A percentile compares a stretch with the other conserved stretches of the same genome.
Conservation (phyloP, 176 grass and related monocot genomes). For the Tillandsia leiboldiana region DNA sequence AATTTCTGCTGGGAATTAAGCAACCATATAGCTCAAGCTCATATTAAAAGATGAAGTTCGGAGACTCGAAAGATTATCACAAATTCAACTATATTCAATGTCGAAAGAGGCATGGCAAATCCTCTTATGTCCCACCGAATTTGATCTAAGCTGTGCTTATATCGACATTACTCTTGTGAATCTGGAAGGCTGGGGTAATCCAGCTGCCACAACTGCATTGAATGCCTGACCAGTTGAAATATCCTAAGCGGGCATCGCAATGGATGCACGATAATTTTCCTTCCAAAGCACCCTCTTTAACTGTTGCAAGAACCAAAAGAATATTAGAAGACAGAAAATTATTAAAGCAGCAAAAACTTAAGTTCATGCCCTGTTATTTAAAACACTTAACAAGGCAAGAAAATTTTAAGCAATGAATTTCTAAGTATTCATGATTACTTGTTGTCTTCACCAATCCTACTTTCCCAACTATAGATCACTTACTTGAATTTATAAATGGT, state of each 20-base stretch:
- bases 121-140: not conserved
- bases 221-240: constrained; percentile 89
- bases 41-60: not conserved
- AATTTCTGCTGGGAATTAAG: not conserved
- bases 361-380: not conserved
- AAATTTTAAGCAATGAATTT: not conserved
- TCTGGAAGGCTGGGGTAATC: constrained; percentile 92
- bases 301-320: constrained; percentile 33
- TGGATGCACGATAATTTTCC: constrained; percentile 86
- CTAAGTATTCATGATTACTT: too few species aligned
- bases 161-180: constrained; percentile 83
- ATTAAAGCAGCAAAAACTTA: not conserved
- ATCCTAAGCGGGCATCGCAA: constrained; percentile 61
- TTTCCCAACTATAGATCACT: too few species aligned
- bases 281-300: constrained; percentile 83
- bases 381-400: not conserved
- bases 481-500: not conserved
- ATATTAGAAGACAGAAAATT: not conserved
- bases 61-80: not conserved
- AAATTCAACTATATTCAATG: constrained; percentile 1
- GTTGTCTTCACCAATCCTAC: too few species aligned
- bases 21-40: not conserved
- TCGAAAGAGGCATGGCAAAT: not conserved
- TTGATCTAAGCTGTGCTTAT: constrained; percentile 32
- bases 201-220: constrained; percentile 93